Conservation (phyloP, 805 yeast genomes). For the Candida alai region DNA sequence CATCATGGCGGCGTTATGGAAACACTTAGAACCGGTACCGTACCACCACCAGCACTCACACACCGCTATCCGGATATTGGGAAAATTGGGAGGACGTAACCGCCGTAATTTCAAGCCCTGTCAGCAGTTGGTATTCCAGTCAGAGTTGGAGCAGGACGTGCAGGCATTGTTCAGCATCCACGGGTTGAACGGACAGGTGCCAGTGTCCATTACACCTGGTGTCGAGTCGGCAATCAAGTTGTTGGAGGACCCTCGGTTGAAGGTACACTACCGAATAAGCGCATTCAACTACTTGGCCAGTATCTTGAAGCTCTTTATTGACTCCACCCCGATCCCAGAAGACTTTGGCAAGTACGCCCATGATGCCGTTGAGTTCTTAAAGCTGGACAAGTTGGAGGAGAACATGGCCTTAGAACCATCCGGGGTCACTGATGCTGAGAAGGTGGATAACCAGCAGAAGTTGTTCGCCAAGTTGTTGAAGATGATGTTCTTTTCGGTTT, state of each 20-base stretch:
- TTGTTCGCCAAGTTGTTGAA: constrained; percentile 63
- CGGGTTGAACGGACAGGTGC: constrained; percentile 56
- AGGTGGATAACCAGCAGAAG: constrained; percentile 59
- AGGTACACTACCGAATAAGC: constrained; percentile 65
- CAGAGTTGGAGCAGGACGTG: constrained; percentile 62
- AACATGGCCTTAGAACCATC: constrained; percentile 35
- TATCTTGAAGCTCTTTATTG: constrained; percentile 65
- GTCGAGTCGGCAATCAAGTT: constrained; percentile 72
- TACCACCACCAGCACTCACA: constrained; percentile 94
- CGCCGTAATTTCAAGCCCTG: constrained; percentile 80
- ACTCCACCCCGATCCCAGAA: constrained; percentile 46
- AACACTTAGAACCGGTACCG: constrained; percentile 85
- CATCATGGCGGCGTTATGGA: constrained; percentile 90
- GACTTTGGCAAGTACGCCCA: constrained; percentile 42
- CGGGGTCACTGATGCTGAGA: constrained; percentile 43
- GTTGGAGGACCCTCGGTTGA: constrained; percentile 61
- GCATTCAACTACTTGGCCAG: constrained; percentile 72
- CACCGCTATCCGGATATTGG: constrained; percentile 86
- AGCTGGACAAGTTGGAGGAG: constrained; percentile 34
- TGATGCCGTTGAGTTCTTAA: constrained; percentile 45
- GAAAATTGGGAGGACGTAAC: constrained; percentile 95
- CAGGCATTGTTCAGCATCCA: constrained; percentile 66
- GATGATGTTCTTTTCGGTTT: constrained; percentile 69
- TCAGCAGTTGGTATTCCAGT: constrained; percentile 53
- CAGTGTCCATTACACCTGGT: constrained; percentile 81